Percentiles rank a stretch among this genome's conserved stretches.
phyloP scores from a whole-genome alignment of 148 eudicot species.

The Hydrangea macrophylla region DNA sequence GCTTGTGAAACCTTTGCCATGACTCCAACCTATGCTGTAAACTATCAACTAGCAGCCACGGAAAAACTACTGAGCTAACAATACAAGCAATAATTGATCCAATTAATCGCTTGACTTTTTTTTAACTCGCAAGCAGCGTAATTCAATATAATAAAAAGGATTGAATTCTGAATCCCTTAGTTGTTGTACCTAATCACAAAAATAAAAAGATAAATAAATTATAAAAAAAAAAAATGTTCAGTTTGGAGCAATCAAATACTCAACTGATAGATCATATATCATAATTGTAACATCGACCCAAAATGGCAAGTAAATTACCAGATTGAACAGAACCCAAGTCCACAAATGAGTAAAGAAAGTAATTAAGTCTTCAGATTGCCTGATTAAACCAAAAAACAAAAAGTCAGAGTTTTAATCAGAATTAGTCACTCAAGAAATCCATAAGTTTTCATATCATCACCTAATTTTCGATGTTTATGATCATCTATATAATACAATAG shows the following conservation, averaged over 20 bases:
- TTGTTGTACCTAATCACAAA: not conserved
- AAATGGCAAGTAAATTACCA: slow-evolving; percentile 15
- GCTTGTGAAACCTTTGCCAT: slow-evolving; percentile 55
- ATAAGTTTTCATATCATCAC: not conserved
- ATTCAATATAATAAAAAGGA: slow-evolving; percentile 10
- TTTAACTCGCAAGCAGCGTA: too few species aligned
- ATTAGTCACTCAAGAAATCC: not conserved
- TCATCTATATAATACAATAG: not conserved
- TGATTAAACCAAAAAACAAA: slow-evolving; percentile 13
- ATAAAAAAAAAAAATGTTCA: not conserved
- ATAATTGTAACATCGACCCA: slow-evolving; percentile 11
- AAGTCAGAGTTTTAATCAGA: not conserved
- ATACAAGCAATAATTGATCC: not conserved
- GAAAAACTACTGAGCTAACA: not conserved
- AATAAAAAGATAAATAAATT: not conserved
- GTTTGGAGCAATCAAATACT: slow-evolving; percentile 1
- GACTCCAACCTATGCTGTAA: slow-evolving; percentile 14
- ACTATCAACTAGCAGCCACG: slow-evolving; percentile 12
- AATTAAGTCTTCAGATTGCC: slow-evolving; percentile 5
- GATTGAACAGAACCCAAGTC: slow-evolving; percentile 8
- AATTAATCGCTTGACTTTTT: not conserved
- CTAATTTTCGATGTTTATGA: not conserved
- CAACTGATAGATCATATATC: too few species aligned
- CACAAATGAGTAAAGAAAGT: slow-evolving; percentile 10
- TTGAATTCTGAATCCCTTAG: slow-evolving; percentile 5